A percentile compares a stretch with the other conserved stretches of the same genome.
Evolutionary conservation across 257 asterid species (phyloP).

Genomic region (Ilex asprella): DNA sequence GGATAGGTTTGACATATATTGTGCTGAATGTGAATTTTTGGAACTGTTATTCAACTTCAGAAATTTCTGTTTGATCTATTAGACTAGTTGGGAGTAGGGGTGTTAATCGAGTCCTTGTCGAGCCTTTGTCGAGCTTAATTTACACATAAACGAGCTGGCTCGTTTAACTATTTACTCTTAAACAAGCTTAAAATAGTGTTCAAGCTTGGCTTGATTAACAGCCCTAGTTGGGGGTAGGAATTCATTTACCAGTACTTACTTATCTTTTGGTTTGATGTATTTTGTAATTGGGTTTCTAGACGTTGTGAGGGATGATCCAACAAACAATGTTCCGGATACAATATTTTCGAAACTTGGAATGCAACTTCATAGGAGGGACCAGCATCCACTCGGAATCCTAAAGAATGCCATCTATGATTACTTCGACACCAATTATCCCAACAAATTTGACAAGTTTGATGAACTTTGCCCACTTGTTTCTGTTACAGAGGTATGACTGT

Average conservation of each 20-base stretch:
- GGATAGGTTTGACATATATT: too few species aligned
- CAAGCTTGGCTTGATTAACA: too few species aligned
- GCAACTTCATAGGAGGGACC: slow-evolving; percentile 91
- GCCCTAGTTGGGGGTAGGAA: too few species aligned
- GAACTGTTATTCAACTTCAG: too few species aligned
- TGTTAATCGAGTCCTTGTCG: too few species aligned
- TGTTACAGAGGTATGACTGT: slow-evolving; percentile 48
- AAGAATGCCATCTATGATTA: slow-evolving; percentile 80
- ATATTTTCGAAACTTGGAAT: slow-evolving; percentile 84
- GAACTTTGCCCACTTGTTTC: slow-evolving; percentile 73
- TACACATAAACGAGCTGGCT: too few species aligned
- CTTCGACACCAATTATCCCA: slow-evolving; percentile 70
- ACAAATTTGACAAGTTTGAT: slow-evolving; percentile 72
- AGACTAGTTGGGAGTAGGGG: too few species aligned
- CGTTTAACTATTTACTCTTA: too few species aligned
- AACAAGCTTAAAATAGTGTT: too few species aligned
- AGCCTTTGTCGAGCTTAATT: too few species aligned
- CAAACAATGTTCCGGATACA: slow-evolving; percentile 85
- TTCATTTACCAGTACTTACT: background rate
- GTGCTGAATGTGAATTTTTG: too few species aligned
- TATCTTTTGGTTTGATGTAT: background rate
- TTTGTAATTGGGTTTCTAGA: slow-evolving; percentile 29
- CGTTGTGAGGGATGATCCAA: slow-evolving; percentile 82
- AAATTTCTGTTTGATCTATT: too few species aligned
- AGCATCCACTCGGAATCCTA: slow-evolving; percentile 86